These are phyloP conservation scores for Xylariaceae sp. DNA, from an alignment of 2,329 filamentous ascomycete species.

Conservation along the genomic window DNA sequence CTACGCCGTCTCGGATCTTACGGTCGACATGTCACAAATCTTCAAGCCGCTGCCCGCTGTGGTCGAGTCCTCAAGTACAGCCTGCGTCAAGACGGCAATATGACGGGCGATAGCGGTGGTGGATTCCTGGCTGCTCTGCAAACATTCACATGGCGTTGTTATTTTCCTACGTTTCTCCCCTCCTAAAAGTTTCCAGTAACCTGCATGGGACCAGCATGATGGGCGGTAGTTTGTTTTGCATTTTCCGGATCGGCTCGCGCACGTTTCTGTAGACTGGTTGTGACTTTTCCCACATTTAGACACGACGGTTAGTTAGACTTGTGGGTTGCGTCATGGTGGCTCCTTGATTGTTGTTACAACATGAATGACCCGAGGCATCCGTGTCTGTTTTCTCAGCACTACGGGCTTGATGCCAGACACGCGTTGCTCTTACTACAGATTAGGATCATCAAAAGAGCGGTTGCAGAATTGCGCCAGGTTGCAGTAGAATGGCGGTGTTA, in stretches of 20 bases:
- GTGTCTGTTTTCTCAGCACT: conserved; percentile 17
- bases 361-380: conserved; percentile 25
- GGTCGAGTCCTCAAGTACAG: conserved; percentile 38
- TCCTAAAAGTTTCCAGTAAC: conserved; percentile 28
- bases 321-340: conserved; percentile 20
- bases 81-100: conserved; percentile 39
- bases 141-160: conserved; percentile 29
- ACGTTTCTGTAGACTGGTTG: conserved; percentile 30
- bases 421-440: conserved; percentile 23
- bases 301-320: conserved; percentile 31
- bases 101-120: conserved; percentile 14
- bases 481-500: too few relatives aligned
- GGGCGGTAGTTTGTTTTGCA: conserved; percentile 32
- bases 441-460: conserved; percentile 24
- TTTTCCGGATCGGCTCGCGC: conserved; percentile 30
- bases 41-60: conserved; percentile 55
- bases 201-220: conserved; percentile 31
- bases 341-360: conserved; percentile 25
- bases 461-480: conserved; percentile 14
- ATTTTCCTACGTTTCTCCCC: conserved; percentile 25
- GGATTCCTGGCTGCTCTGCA: conserved; percentile 14
- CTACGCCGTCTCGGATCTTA: conserved; percentile 59
- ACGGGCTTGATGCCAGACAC: conserved; percentile 20
- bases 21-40: conserved; percentile 65
- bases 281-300: conserved; percentile 32